Conservation (phyloP, 2,329 filamentous ascomycete genomes). For the Dendrostoma leiphaemia region DNA sequence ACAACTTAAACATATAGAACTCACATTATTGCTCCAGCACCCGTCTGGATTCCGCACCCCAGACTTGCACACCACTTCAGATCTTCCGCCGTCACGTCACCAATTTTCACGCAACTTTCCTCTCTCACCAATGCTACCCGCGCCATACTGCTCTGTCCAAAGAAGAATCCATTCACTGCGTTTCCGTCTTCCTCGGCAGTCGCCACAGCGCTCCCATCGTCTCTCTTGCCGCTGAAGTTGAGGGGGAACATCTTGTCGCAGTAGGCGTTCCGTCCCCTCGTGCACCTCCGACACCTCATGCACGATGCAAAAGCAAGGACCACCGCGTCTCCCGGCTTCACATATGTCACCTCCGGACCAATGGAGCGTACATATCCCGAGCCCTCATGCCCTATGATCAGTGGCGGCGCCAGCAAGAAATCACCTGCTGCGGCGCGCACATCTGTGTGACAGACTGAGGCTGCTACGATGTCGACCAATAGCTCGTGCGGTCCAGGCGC, state of each 20-base stretch:
- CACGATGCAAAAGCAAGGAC: constrained; percentile 14
- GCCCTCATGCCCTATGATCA: constrained; percentile 20
- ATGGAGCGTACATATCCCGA: constrained; percentile 20
- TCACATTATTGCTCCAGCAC: constrained; percentile 9
- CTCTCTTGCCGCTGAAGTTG: constrained; percentile 6
- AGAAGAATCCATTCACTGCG: constrained; percentile 5
- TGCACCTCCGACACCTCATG: constrained; percentile 5
- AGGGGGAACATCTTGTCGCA: constrained; percentile 3
- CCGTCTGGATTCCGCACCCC: constrained; percentile 13
- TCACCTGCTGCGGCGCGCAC: constrained; percentile 10
- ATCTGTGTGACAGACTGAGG: constrained; percentile 12
- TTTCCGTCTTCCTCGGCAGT: not conserved
- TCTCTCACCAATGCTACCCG: constrained; percentile 8
- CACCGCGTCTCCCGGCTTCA: constrained; percentile 22
- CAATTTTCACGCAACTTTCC: constrained; percentile 11
- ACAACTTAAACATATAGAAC: too few relatives aligned
- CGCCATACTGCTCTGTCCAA: constrained; percentile 17
- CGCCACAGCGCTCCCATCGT: constrained; percentile 1
- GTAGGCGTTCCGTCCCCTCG: not conserved
- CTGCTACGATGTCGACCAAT: constrained; percentile 5
- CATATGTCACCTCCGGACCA: constrained; percentile 16
- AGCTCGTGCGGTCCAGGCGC: constrained; percentile 4
- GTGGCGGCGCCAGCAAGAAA: constrained; percentile 11
- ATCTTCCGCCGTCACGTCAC: constrained; percentile 5
- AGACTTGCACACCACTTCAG: constrained; percentile 10